Base-by-base conservation (phyloP, 164 flowering plant species). In the Magnolia changhungtana region DNA sequence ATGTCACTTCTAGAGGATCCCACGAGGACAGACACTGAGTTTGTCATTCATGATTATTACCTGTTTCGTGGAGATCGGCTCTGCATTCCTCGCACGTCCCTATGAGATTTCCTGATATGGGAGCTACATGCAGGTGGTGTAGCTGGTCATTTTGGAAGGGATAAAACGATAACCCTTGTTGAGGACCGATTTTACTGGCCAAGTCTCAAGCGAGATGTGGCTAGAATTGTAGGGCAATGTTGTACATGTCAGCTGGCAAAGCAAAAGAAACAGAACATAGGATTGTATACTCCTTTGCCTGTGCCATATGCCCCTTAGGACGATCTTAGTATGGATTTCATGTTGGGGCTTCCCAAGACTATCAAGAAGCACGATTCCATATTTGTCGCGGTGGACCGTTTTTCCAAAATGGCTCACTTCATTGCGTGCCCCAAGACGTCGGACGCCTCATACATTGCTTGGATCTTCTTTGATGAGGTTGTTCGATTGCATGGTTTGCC, bases 391-490 rank as follows among this genome's bases (percentile, higher is more conserved):
- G 74, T 50, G 31, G 74, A 55, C 29, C 31, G 65, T 18, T 20
- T 51, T 18, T 29, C 74, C 4, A 55, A 72, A 27, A 29, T 19
- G 14, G 64, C 74, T 4, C 74, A 72, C 31, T 72, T 72, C 31
- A 3, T 72, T 21, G 27, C 20, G 0, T 13, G 50, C 16, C 2
- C 3, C n/a, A 72, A 21, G 7, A 18, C 74, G 7, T 55, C n/a
- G 19, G 8, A 31, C 10, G 37, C 24, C 1, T 31, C 50, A 10
- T 4, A 27, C 7, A 7, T 51, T 11, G 74, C 37, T n/a, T 4
- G 24, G 14, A 51, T 72, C 24, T 72, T 29, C 51, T 21, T 72
- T 23, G 19, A 21, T 19, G 74, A 55, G 23, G 49, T 50, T n/a
- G 74, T 55, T 37, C 27, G 64, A 16, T 63, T 51, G 16, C 74